Conservation (phyloP, 192 early-diverging fungal genomes). For the Backusella macrospora region DNA sequence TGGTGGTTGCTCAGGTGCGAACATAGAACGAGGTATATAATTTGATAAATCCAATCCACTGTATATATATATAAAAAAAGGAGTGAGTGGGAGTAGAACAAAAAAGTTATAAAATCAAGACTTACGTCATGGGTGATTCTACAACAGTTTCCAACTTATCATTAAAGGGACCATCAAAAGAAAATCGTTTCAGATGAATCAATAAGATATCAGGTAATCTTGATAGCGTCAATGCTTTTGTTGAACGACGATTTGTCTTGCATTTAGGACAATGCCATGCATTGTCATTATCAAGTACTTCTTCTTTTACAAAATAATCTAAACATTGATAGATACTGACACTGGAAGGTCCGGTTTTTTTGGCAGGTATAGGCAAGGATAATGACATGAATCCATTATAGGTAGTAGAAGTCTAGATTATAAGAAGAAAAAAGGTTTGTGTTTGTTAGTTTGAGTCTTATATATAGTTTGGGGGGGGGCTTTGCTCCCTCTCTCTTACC, state of each 20-base stretch:
- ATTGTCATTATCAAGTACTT: conserved; percentile 89
- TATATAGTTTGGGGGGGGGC: too few relatives aligned
- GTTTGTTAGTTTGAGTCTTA: too few relatives aligned
- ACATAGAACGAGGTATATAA: conserved; percentile 49
- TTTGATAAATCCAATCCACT: conserved; percentile 58
- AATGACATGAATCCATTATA: conserved; percentile 93
- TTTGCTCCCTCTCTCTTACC: too few relatives aligned
- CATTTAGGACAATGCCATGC: conserved; percentile 90
- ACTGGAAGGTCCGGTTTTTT: conserved; percentile 46
- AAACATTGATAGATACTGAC: conserved; percentile 85
- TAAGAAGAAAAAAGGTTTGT: background rate
- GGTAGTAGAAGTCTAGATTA: conserved; percentile 64
- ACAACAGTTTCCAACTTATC: conserved; percentile 91
- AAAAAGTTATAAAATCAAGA: too few relatives aligned
- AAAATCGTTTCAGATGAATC: conserved; percentile 95
- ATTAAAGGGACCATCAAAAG: conserved; percentile 87
- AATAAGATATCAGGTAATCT: conserved; percentile 87
- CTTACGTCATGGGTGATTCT: conserved; percentile 72
- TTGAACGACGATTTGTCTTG: conserved; percentile 69
- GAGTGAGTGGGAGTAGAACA: background rate
- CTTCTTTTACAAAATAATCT: conserved; percentile 80
- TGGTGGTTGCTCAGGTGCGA: conserved; percentile 13
- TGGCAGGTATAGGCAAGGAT: conserved; percentile 82
- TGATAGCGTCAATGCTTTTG: conserved; percentile 79
- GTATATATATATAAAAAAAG: background rate